phyloP scores from a whole-genome alignment of 805 yeast genomes.

The Diddensiella caesifluorescens region DNA sequence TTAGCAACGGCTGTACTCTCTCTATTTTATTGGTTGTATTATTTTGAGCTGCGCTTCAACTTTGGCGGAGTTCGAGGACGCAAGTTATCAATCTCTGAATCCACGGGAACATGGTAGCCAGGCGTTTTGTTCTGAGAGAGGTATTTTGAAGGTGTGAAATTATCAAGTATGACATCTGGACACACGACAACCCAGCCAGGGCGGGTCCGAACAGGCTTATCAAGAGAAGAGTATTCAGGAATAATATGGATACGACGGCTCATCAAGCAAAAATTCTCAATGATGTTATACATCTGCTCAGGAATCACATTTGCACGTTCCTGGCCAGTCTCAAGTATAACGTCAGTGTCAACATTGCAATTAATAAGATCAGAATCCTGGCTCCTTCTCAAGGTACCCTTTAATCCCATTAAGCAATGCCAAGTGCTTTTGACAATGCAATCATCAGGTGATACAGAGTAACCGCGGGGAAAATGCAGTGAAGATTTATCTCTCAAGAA shows the following conservation, averaged over 20 bases:
- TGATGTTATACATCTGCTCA: constrained; percentile 66
- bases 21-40: too few relatives aligned
- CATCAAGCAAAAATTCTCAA: constrained; percentile 84
- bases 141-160: constrained; percentile 50
- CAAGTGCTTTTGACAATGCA: constrained; percentile 64
- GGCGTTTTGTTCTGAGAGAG: constrained; percentile 38
- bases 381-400: constrained; percentile 87
- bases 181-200: constrained; percentile 89
- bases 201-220: constrained; percentile 61
- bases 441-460: constrained; percentile 37
- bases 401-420: constrained; percentile 98
- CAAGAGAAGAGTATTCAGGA: constrained; percentile 57
- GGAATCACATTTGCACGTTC: constrained; percentile 50
- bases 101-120: constrained; percentile 59
- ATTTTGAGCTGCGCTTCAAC: constrained; percentile 4
- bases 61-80: constrained; percentile 76
- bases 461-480: constrained; percentile 56
- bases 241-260: constrained; percentile 79
- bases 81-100: constrained; percentile 67
- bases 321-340: constrained; percentile 54
- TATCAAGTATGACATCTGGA: constrained; percentile 75
- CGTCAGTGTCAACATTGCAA: constrained; percentile 88
- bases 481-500: constrained; percentile 65
- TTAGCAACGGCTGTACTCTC: too few relatives aligned
- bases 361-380: constrained; percentile 80